Evolutionary conservation across 2,329 filamentous ascomycete genomes (phyloP).

Genomic region (Penicillium expansum): DNA sequence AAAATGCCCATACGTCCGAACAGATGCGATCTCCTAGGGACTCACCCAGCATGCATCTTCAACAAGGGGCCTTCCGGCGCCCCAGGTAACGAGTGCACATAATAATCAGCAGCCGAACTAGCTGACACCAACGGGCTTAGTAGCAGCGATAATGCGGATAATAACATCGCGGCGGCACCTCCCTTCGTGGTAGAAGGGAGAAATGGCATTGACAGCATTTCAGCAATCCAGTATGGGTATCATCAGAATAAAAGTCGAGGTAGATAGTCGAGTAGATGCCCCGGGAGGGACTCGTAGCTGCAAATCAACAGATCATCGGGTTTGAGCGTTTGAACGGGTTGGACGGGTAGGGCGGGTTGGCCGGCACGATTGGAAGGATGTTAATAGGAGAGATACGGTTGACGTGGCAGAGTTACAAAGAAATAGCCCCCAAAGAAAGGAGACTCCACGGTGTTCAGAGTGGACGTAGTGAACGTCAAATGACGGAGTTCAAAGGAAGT

Average conservation of each 20-base stretch:
- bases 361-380: not conserved
- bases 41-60: conserved; percentile 98
- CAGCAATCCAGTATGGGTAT: not conserved
- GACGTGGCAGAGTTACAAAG: not conserved
- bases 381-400: not conserved
- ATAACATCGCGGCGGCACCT: conserved; percentile 17
- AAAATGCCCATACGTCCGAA: not conserved
- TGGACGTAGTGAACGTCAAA: conserved; percentile 4
- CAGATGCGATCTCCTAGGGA: conserved; percentile 5
- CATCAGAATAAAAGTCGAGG: conserved; percentile 2
- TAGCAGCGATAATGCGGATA: conserved; percentile 29
- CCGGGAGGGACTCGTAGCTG: conserved; percentile 15
- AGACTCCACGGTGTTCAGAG: not conserved
- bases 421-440: not conserved
- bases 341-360: not conserved
- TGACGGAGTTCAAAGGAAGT: conserved; percentile 12
- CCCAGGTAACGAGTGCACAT: conserved; percentile 79
- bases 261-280: conserved; percentile 10
- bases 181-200: conserved; percentile 14
- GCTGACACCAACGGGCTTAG: conserved; percentile 28
- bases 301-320: conserved; percentile 21
- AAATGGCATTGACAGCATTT: conserved; percentile 23
- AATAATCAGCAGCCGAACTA: conserved; percentile 80
- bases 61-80: conserved; percentile 73
- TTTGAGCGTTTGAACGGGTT: not conserved